Conservation (phyloP, 1,284 basidiomycete genomes). For the Xerocomus nothofagi region DNA sequence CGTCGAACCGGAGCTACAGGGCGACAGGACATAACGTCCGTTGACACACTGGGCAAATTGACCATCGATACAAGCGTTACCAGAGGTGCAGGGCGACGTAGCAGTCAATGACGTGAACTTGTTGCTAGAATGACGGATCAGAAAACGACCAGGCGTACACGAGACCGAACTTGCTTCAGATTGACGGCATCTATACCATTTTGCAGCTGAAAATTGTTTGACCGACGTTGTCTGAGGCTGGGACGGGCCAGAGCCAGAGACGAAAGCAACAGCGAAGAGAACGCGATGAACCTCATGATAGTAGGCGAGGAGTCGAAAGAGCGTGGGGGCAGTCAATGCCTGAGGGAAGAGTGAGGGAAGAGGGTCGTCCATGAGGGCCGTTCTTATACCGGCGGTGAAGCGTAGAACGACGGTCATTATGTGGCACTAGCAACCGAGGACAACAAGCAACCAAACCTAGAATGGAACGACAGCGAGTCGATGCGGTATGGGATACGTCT, state of each 20-base stretch:
- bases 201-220: constrained; percentile 40
- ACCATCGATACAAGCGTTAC: constrained; percentile 48
- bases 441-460: too few relatives aligned
- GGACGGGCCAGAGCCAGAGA: constrained; percentile 42
- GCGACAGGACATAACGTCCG: constrained; percentile 45
- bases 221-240: constrained; percentile 36
- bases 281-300: constrained; percentile 29
- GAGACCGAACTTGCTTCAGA: constrained; percentile 43
- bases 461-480: constrained; percentile 26
- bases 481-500: constrained; percentile 23
- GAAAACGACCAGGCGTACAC: background rate
- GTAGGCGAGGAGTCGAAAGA: background rate
- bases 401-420: too few relatives aligned
- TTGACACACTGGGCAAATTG: constrained; percentile 52
- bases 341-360: background rate
- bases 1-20: constrained; percentile 45
- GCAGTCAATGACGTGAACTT: constrained; percentile 46
- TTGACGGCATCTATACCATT: constrained; percentile 57
- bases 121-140: constrained; percentile 36
- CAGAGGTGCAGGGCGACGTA: constrained; percentile 43
- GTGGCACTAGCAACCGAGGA: too few relatives aligned
- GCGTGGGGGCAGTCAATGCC: constrained; percentile 29
- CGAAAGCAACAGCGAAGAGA: constrained; percentile 41
- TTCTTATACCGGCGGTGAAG: constrained; percentile 13
- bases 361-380: too few relatives aligned